Percentiles rank a stretch among this genome's conserved stretches.
Evolutionary conservation across 805 yeast species (phyloP).

Genomic region (Barnettozyma salicaria): DNA sequence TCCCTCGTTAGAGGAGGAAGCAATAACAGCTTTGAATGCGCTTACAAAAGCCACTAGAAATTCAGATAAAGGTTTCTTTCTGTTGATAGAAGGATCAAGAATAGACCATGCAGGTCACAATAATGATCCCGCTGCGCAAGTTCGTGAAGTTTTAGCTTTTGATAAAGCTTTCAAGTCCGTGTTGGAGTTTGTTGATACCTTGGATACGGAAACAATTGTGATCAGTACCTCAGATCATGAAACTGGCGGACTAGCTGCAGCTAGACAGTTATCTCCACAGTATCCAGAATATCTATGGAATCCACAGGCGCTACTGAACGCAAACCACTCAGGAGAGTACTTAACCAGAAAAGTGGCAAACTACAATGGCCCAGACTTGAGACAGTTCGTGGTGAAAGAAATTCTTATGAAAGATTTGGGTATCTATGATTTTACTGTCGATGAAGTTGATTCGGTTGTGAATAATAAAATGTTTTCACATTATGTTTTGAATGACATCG

Average conservation of each 20-base stretch:
- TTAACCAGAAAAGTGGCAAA: conserved; percentile 42
- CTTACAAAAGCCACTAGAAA: conserved; percentile 61
- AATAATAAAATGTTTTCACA: conserved; percentile 28
- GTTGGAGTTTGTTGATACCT: conserved; percentile 55
- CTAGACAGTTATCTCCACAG: conserved; percentile 59
- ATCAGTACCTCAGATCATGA: conserved; percentile 91
- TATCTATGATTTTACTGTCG: conserved; percentile 45
- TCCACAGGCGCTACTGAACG: conserved; percentile 68
- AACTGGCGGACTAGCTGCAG: conserved; percentile 89
- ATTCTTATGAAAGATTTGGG: conserved; percentile 64
- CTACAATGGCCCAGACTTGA: conserved; percentile 31
- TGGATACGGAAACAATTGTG: conserved; percentile 71
- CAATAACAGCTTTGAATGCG: conserved; percentile 65
- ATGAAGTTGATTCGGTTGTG: conserved; percentile 46
- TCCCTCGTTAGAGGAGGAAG: conserved; percentile 79
- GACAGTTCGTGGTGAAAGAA: conserved; percentile 43
- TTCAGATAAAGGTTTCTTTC: conserved; percentile 78
- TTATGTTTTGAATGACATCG: conserved; percentile 58
- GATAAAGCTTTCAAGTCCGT: conserved; percentile 78
- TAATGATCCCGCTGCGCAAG: conserved; percentile 93
- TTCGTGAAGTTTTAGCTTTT: conserved; percentile 81
- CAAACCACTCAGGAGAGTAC: conserved; percentile 74
- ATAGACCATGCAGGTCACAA: conserved; percentile 95
- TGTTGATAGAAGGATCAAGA: conserved; percentile 85
- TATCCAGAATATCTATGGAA: conserved; percentile 89